Percentiles rank a stretch among this genome's conserved stretches.
These are phyloP conservation scores for Backusella tarrabulga DNA, from an alignment of 192 early-diverging fungal genomes.

Conservation along the genomic window DNA sequence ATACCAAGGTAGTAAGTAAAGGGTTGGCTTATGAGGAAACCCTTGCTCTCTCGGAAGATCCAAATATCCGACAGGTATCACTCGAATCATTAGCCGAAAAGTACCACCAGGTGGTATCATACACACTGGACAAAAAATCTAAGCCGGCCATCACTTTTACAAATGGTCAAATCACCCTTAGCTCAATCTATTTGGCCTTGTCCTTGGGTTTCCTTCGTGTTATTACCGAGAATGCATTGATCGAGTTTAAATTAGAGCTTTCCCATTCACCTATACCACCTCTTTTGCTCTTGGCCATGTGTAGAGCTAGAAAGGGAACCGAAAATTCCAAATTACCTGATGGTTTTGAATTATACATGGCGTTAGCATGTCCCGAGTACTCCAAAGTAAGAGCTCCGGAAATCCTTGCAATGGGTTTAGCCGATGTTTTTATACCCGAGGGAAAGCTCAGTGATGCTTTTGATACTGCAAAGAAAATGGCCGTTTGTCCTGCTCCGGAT, in stretches of 20 bases:
- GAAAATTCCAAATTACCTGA: constrained; percentile 18
- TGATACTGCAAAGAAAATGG: constrained; percentile 37
- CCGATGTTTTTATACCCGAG: constrained; percentile 48
- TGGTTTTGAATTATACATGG: constrained; percentile 40
- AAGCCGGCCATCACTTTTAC: constrained; percentile 37
- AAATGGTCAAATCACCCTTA: constrained; percentile 39
- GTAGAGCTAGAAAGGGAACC: constrained; percentile 4
- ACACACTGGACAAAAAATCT: background rate
- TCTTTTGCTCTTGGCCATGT: background rate
- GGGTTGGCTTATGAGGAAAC: constrained; percentile 37
- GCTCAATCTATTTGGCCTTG: constrained; percentile 36
- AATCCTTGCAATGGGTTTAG: constrained; percentile 41
- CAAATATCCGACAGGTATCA: background rate
- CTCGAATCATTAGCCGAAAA: background rate
- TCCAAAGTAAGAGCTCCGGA: constrained; percentile 43
- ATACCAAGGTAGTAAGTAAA: constrained; percentile 41
- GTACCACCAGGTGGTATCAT: constrained; percentile 32
- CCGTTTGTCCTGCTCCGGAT: constrained; percentile 45
- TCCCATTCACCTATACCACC: constrained; percentile 32
- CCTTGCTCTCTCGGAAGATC: background rate
- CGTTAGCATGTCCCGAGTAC: constrained; percentile 39
- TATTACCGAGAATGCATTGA: constrained; percentile 44
- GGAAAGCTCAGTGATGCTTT: constrained; percentile 40
- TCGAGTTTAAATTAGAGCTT: constrained; percentile 1
- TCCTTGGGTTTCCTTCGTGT: constrained; percentile 33